These are phyloP conservation scores for Fusarium torreyae DNA, from an alignment of 2,329 filamentous ascomycete genomes.

Conservation along the genomic window DNA sequence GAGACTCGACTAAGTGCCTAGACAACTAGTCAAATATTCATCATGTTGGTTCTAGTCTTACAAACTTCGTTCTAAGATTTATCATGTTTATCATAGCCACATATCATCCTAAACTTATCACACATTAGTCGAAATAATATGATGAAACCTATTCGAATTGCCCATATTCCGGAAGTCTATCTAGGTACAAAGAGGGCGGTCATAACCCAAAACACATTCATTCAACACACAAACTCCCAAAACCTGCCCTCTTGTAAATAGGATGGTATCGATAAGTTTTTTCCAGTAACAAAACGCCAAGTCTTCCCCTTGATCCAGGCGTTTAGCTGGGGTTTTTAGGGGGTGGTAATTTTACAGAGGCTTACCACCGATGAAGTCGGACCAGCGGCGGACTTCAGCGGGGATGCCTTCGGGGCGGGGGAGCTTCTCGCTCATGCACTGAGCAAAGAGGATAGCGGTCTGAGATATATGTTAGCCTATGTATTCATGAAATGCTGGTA, in stretches of 20 bases:
- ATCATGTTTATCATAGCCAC: background rate
- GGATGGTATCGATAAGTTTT: conserved; percentile 28
- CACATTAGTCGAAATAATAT: background rate
- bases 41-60: too few relatives aligned
- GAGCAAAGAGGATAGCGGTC: conserved; percentile 96
- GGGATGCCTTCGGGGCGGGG: conserved; percentile 91
- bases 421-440: conserved; percentile 97
- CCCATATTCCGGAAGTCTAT: conserved; percentile 44
- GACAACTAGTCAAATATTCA: too few relatives aligned
- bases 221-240: conserved; percentile 28
- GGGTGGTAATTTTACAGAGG: conserved; percentile 71
- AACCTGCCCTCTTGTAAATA: conserved; percentile 18
- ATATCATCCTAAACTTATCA: conserved; percentile 11
- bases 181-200: conserved; percentile 32
- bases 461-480: conserved; percentile 59
- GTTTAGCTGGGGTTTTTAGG: conserved; percentile 5
- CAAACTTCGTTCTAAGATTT: too few relatives aligned
- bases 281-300: conserved; percentile 46
- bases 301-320: conserved; percentile 22
- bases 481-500: background rate
- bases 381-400: conserved; percentile 92
- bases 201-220: conserved; percentile 29
- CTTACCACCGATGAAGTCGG: conserved; percentile 92
- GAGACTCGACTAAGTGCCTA: too few relatives aligned
- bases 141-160: conserved; percentile 32